phyloP scores from a whole-genome alignment of 2,329 filamentous ascomycete species.

The Cercospora beticola region DNA sequence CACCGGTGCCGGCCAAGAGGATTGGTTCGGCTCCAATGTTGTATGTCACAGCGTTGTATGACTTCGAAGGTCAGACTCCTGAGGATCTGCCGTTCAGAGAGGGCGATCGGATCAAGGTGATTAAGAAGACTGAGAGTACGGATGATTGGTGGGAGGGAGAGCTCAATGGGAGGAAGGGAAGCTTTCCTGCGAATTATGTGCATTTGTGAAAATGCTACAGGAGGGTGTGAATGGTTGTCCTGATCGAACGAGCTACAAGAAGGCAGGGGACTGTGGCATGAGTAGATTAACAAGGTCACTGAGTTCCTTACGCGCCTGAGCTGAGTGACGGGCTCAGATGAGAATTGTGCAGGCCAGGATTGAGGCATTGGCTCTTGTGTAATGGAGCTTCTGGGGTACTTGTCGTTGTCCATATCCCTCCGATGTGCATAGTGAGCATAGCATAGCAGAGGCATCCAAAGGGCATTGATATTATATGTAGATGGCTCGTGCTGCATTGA shows the following conservation, averaged over 20 bases:
- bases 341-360: background rate
- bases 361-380: background rate
- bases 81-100: constrained; percentile 74
- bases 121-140: constrained; percentile 74
- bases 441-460: background rate
- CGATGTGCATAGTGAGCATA: background rate
- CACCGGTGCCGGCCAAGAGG: constrained; percentile 66
- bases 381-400: background rate
- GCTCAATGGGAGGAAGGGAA: constrained; percentile 64
- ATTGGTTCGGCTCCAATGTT: constrained; percentile 45
- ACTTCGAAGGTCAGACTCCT: constrained; percentile 67
- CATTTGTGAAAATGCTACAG: constrained; percentile 21
- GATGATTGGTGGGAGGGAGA: constrained; percentile 91
- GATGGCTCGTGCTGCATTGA: background rate
- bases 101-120: constrained; percentile 72
- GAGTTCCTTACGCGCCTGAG: too few relatives aligned
- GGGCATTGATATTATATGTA: background rate
- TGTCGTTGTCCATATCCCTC: background rate
- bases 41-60: constrained; percentile 64
- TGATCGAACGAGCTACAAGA: background rate
- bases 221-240: background rate
- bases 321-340: background rate
- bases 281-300: too few relatives aligned
- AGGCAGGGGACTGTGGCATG: too few relatives aligned
- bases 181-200: constrained; percentile 78